Evolutionary conservation across 2,329 filamentous ascomycete species (phyloP).

Genomic region (Trichothecium roseum): DNA sequence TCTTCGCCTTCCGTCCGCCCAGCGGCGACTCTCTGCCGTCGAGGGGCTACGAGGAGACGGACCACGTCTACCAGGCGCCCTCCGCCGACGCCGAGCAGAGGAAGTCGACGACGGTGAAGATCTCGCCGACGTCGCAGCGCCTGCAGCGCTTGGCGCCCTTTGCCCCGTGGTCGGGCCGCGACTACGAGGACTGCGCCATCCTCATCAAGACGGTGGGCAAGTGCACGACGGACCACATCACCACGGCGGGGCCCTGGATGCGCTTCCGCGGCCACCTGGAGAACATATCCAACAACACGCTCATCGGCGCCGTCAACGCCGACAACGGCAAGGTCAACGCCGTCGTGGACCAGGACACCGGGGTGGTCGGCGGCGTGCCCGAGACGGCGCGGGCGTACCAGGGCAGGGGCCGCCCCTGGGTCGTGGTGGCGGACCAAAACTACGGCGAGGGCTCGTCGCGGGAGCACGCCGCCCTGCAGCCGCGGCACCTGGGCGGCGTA

Average conservation of each 20-base stretch:
- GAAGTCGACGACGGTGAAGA: slow-evolving; percentile 45
- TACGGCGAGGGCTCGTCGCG: slow-evolving; percentile 81
- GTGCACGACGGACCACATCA: slow-evolving; percentile 72
- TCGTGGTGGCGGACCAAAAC: slow-evolving; percentile 31
- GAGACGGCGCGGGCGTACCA: slow-evolving; percentile 15
- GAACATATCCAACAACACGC: slow-evolving; percentile 76
- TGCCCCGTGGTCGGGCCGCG: slow-evolving; percentile 59
- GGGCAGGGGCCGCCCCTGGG: slow-evolving; percentile 13
- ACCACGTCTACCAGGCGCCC: slow-evolving; percentile 52
- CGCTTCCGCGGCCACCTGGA: slow-evolving; percentile 71
- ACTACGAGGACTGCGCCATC: slow-evolving; percentile 55
- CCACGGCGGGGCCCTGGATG: slow-evolving; percentile 68
- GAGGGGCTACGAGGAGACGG: not conserved
- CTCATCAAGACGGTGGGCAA: slow-evolving; percentile 69
- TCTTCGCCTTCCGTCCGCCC: slow-evolving; percentile 60
- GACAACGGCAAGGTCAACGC: slow-evolving; percentile 71
- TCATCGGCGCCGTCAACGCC: slow-evolving; percentile 65
- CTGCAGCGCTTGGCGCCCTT: slow-evolving; percentile 63
- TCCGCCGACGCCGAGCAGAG: slow-evolving; percentile 10
- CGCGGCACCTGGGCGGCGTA: slow-evolving; percentile 71
- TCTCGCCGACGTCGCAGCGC: slow-evolving; percentile 61
- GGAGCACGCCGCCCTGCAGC: slow-evolving; percentile 81
- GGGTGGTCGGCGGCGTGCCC: slow-evolving; percentile 68
- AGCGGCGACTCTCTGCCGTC: slow-evolving; percentile 54
- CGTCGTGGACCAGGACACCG: slow-evolving; percentile 74